Conservation (phyloP, 352 stramenopile species). For the Phytophthora podocarpi region DNA sequence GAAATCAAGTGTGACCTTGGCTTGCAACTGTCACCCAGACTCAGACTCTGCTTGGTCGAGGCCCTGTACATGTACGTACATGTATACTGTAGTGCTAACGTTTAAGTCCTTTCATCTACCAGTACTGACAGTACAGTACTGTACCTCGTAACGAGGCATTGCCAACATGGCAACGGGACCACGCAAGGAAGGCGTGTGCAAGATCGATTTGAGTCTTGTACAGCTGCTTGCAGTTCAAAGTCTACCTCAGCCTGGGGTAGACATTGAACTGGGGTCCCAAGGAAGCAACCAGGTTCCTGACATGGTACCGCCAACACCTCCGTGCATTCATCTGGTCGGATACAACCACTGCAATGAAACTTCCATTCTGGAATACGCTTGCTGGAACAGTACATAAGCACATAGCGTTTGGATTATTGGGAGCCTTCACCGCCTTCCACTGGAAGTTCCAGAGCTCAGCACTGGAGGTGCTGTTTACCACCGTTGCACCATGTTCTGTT, state of each 20-base stretch:
- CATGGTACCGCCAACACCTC: background rate
- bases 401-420: conserved; percentile 73
- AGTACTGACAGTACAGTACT: too few species aligned
- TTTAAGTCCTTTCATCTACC: too few species aligned
- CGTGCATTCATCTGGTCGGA: conserved; percentile 8
- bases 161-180: too few species aligned
- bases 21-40: conserved; percentile 2
- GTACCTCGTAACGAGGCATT: too few species aligned
- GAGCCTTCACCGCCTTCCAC: conserved; percentile 71
- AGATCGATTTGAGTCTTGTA: background rate
- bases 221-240: conserved; percentile 27
- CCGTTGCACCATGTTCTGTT: too few species aligned
- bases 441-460: conserved; percentile 78
- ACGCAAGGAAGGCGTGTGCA: background rate
- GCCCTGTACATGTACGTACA: too few species aligned
- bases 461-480: conserved; percentile 81
- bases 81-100: too few species aligned
- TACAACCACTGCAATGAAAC: background rate
- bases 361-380: too few species aligned
- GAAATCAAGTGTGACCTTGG: conserved; percentile 18
- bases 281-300: background rate
- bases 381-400: too few species aligned
- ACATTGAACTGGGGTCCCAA: conserved; percentile 9
- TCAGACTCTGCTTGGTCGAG: conserved; percentile 3
- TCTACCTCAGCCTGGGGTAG: too few species aligned